Evolutionary conservation across 805 yeast genomes (phyloP), one percentile per base, ranked within the genome.

Genomic region (Zygoascus tannicola): DNA sequence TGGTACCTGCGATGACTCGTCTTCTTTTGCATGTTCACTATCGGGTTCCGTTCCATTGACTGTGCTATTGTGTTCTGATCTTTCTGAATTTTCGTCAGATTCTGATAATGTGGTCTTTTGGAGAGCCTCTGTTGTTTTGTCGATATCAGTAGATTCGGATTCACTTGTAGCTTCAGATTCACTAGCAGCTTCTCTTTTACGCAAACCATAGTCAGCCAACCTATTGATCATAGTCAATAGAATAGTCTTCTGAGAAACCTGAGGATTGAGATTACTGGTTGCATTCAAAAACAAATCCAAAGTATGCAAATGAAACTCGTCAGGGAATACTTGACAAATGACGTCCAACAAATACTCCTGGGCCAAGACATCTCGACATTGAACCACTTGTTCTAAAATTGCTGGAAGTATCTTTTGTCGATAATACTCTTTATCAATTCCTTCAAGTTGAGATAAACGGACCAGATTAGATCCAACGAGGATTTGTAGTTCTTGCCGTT

Each of bases 391-490:
- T 54, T 88, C 95, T 30, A 90, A 70, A 12, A 90, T 70, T 0
- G 78, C 73, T 1, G 97, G 97, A 47, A 92, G 69, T 18, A 90
- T 78, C 22, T 73, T 68, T 14, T 64, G 64, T 32, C 71, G 65
- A 47, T 62, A 63, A 37, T 52, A 48, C 2, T 64, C 63, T 40
- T 71, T 63, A 56, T 81, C 85, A 45, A 85, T 78, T 3, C 67
- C 66, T 33, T 87, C 87, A 22, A 90, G 68, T 63, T 90, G 96
- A 0, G 95, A 81, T 38, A 92, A 68, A 43, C 95, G 74, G 16
- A 90, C 95, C 51, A 92, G 70, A 62, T 88, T 92, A 19, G 95
- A 82, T 0, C 98, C 98, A 22, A 92, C 94, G 34, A 92, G 71
- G 45, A 88, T 86, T 65, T 85, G 88, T 50, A 92, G 71, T 63